Base-by-base conservation (phyloP, 225 moss, liverwort and hornwort genomes). In the Polytrichum formosum region DNA sequence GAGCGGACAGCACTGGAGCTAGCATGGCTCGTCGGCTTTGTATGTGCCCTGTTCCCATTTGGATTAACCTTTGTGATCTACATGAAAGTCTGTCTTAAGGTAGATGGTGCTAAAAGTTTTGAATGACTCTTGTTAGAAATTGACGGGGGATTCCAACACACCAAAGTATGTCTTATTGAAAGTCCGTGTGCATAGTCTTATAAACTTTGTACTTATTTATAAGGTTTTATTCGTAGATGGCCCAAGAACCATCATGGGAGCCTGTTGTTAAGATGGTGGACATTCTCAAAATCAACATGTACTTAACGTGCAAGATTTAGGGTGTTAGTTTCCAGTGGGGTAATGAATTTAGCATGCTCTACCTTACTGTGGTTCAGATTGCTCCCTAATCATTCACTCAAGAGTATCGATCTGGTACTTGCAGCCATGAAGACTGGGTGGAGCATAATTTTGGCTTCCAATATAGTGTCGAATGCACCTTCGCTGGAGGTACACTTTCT, bases 1-100 rank as follows among this genome's bases (percentile, higher is more conserved):
- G 97, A 70, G 86, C 97, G 61, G 91, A 98, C 72, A 92, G 89
- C 77, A 79, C 89, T n/a, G 97, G 97, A 76, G 92, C 94, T 37
- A 91, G 90, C 65, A 88, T 92, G 83, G 94, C 91, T 33, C 94
- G 92, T 30, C 88, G 94, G 29, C 92, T 94, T 30, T 82, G 96
- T 96, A 87, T 61, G 95, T 78, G 20, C 27, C 61, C 7, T 20
- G 0, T 70, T 69, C 62, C 75, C 37, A 26, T 62, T 66, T 72
- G 28, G 46, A 13, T 37, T 37, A 1, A 37, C 37, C 37, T 37
- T 37, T 13, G 10, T 23, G 6, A 8, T 31, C 5, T 58, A 22
- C 6, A 46, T 31, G 35, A 30, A 20, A 6, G 4, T 18, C 35
- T 66, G 6, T 66, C 35, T 28, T 17, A 21, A 20, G 65, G 8